Evolutionary conservation across 2,329 filamentous ascomycete genomes (phyloP), one percentile per base, ranked within the genome.

Genomic region (Moelleriella libera): DNA sequence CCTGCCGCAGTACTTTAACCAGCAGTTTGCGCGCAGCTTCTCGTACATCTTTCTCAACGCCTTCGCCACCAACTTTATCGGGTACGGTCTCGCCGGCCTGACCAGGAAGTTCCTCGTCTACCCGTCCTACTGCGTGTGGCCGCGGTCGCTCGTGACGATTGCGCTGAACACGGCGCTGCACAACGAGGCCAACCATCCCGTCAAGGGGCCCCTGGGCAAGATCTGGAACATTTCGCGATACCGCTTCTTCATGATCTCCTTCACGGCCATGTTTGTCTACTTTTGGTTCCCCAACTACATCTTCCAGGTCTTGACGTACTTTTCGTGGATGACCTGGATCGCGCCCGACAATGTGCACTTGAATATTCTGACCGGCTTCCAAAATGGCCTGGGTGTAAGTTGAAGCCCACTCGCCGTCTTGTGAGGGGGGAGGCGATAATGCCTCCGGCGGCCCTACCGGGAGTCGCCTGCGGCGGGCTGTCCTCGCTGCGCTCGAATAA

Each of bases 301-400:
- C 43, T 76, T 75, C 53, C 60, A 60, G 11, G 69, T 65, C 4
- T 55, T 76, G 9, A 65, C 63, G 41, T 58, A 62, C 49, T 76
- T 78, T 55, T 69, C 64, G 52, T 78, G 72, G 70, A 67, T 75
- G 53, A 68, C 67, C 0, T 78, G 73, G 73, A 76, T 77, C 46
- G 60, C 67, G 0, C 72, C 72, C 0, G 52, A 60, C 11, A 70
- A 68, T 45, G 53, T 57, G 6, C 59, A 63, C 43, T 53, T 71
- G 14, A 60, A 59, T 40, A 56, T 60, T 28, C 51, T 70, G 28
- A 63, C 63, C 0, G 67, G 68, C 2, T 59, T 60, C 32, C 53
- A 57, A 4, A 61, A 58, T 11, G 68, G 68, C 1, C 52, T 71
- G 1, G 67, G 67, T 6, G 49, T 51, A 46, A 41, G 47, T 41